Evolutionary conservation across 208 protist species (phyloP), one percentile per base, ranked within the genome.

Genomic region (Hexamita inflata): DNA sequence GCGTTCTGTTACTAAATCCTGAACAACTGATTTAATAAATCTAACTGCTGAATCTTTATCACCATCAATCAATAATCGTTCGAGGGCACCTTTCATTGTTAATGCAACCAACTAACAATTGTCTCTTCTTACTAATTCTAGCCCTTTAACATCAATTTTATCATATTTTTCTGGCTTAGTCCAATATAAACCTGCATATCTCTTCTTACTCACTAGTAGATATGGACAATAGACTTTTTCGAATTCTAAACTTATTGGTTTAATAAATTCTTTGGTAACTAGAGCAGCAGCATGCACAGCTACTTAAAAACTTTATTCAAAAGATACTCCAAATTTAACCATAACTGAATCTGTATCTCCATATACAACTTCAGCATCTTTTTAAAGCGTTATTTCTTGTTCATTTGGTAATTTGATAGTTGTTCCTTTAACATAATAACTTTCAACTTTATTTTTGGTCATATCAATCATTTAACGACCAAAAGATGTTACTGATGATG

Each of bases 151-250:
- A 78, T 99, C 90, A 80, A 99, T 95, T 57, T 95, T 90, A 64
- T 92, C 88, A 24, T 86, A 87, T 75, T 95, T 94, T 24, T 89
- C n/a, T 2, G 13, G 1, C 26, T 88, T 89, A 45, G 88, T 94
- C 92, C 95, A 98, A 68, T 90, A 91, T 59, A 97, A 90, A 7
- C 95, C 96, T 1, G 93, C 94, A 84, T 99, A 99, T 29, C 94
- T 88, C 88, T 99, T 99, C 86, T 99, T 99, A 64, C 89, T 93
- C 75, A 99, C 94, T 19, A 99, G 85, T 67, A 99, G 83, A 78
- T 96, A 98, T n/a, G 97, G 97, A 65, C 89, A 93, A 77, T 99
- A 96, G 26, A 91, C 90, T 83, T 98, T 99, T 83, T 99, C 97
- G 73, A 99, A 97, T 84, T 98, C 92, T 42, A 99, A 87, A 40